Percentiles rank a stretch among this genome's conserved stretches.
phyloP scores from a whole-genome alignment of 116 monocot species.

The Posidonia oceanica region DNA sequence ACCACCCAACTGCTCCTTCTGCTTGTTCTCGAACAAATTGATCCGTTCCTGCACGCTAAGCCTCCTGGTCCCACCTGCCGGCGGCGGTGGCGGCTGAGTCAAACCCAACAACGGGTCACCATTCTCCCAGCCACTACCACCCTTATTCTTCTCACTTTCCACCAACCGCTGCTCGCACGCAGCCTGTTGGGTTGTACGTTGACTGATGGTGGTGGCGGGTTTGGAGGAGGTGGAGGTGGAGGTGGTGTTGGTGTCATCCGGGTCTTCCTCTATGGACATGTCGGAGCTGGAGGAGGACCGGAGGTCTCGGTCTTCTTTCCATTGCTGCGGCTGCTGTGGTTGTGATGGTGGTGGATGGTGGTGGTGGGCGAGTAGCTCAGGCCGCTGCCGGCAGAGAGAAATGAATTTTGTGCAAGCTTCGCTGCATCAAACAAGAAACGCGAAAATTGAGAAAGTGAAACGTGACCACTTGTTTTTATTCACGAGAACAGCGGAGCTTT shows the following conservation, averaged over 20 bases:
- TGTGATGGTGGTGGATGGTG: slow-evolving; percentile 8
- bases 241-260: background rate
- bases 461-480: background rate
- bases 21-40: slow-evolving; percentile 87
- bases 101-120: background rate
- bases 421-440: slow-evolving; percentile 24
- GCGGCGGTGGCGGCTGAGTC: slow-evolving; percentile 6
- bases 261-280: slow-evolving; percentile 83
- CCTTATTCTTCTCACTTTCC: background rate
- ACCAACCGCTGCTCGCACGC: background rate
- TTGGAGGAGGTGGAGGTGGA: background rate
- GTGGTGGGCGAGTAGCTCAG: slow-evolving; percentile 38
- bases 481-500: no score
- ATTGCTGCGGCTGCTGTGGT: slow-evolving; percentile 9
- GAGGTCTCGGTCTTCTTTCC: slow-evolving; percentile 50
- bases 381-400: slow-evolving; percentile 46
- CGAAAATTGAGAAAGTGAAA: background rate
- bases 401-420: slow-evolving; percentile 79
- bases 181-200: background rate
- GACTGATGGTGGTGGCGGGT: background rate
- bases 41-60: slow-evolving; percentile 94
- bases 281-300: slow-evolving; percentile 75
- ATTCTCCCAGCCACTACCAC: background rate
- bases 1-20: slow-evolving; percentile 55
- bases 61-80: slow-evolving; percentile 29